Conservation (phyloP, 1,139 yeast genomes). For the Nadsonia starkeyi-henricii region DNA sequence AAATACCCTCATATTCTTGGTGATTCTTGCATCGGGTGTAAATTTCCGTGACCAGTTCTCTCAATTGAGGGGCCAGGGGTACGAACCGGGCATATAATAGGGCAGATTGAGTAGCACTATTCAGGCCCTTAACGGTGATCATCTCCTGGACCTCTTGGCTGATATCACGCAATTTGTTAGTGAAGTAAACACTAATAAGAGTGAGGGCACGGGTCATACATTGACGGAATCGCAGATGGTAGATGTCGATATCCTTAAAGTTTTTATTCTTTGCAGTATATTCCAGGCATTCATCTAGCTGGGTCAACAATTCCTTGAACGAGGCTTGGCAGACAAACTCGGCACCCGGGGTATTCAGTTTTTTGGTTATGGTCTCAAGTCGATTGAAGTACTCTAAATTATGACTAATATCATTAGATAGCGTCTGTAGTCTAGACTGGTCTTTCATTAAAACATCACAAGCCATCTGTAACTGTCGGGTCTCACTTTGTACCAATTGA, state of each 20-base stretch:
- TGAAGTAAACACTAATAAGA: slow-evolving; percentile 54
- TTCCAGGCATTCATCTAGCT: slow-evolving; percentile 45
- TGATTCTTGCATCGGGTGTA: slow-evolving; percentile 33
- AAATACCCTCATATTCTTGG: slow-evolving; percentile 51
- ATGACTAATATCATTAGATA: slow-evolving; percentile 36
- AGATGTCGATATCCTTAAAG: slow-evolving; percentile 58
- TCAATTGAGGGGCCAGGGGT: slow-evolving; percentile 30
- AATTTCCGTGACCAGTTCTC: slow-evolving; percentile 37
- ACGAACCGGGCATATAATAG: slow-evolving; percentile 50
- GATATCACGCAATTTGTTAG: slow-evolving; percentile 37
- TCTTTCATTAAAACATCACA: slow-evolving; percentile 41
- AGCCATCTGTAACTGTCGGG: slow-evolving; percentile 47
- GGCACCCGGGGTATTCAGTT: slow-evolving; percentile 58
- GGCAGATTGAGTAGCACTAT: slow-evolving; percentile 35
- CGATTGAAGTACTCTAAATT: slow-evolving; percentile 52
- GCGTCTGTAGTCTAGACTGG: slow-evolving; percentile 31
- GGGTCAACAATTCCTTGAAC: slow-evolving; percentile 39
- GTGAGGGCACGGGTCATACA: slow-evolving; percentile 77
- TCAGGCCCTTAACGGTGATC: slow-evolving; percentile 19
- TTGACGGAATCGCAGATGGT: slow-evolving; percentile 62
- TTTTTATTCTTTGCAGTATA: slow-evolving; percentile 36
- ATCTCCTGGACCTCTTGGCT: slow-evolving; percentile 30
- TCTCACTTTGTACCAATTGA: slow-evolving; percentile 43
- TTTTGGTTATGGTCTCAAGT: slow-evolving; percentile 54
- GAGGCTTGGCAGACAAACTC: slow-evolving; percentile 44